Conservation (phyloP, 2,329 filamentous ascomycete species). For the Triangularia setosa region DNA sequence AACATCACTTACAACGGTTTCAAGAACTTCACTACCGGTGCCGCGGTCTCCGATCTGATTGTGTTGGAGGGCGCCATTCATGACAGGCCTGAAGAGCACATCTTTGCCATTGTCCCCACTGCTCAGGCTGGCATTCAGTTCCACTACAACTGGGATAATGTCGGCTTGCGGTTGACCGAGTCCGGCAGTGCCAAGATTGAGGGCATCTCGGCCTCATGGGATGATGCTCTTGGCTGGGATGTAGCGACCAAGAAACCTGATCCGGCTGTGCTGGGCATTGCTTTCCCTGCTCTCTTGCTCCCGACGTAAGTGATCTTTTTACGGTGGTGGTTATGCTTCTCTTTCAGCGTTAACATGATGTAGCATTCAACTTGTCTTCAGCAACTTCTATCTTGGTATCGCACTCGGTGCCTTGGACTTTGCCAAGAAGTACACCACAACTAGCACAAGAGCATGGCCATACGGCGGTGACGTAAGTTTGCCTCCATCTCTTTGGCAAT, state of each 20-base stretch:
- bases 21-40: conserved; percentile 66
- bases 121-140: conserved; percentile 55
- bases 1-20: conserved; percentile 56
- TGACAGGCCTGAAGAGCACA: conserved; percentile 51
- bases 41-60: conserved; percentile 61
- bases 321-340: too few species aligned
- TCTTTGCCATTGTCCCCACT: conserved; percentile 59
- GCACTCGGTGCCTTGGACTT: conserved; percentile 54
- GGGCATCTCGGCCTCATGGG: conserved; percentile 54
- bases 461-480: conserved; percentile 55
- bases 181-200: conserved; percentile 60
- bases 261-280: conserved; percentile 46
- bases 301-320: conserved; percentile 42
- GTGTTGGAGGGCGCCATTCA: conserved; percentile 61
- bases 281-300: conserved; percentile 55
- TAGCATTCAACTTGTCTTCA: conserved; percentile 61
- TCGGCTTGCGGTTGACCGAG: conserved; percentile 60
- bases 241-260: conserved; percentile 46
- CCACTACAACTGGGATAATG: conserved; percentile 61
- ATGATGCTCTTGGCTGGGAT: conserved; percentile 60
- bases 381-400: conserved; percentile 63
- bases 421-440: conserved; percentile 53
- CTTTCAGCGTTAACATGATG: conserved; percentile 25
- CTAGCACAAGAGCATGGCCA: conserved; percentile 59
- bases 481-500: background rate